These are phyloP conservation scores for Fusarium sororula DNA, from an alignment of 2,329 filamentous ascomycete species.

Conservation along the genomic window DNA sequence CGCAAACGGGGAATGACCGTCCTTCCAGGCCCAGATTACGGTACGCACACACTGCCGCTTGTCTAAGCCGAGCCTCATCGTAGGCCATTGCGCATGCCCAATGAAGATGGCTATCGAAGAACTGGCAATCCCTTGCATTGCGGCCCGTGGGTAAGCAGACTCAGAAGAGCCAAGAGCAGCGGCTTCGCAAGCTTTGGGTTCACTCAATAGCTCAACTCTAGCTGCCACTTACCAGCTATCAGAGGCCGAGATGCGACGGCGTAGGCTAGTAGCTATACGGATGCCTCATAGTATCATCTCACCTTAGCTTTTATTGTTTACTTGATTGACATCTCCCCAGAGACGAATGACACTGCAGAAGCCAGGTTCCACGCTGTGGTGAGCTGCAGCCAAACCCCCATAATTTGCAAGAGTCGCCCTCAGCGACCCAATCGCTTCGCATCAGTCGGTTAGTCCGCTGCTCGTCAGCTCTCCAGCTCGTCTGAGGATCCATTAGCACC, in stretches of 20 bases:
- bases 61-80: constrained; percentile 33
- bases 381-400: constrained; percentile 35
- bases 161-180: neutral
- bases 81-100: neutral
- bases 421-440: constrained; percentile 37
- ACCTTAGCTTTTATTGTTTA: constrained; percentile 25
- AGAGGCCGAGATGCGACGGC: constrained; percentile 4
- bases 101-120: neutral
- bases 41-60: constrained; percentile 16
- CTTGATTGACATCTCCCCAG: constrained; percentile 27
- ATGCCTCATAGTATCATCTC: constrained; percentile 2
- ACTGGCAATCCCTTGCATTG: constrained; percentile 10
- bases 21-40: neutral
- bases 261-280: neutral
- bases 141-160: neutral
- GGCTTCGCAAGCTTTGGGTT: neutral
- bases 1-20: constrained; percentile 1
- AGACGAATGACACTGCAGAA: constrained; percentile 34
- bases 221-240: constrained; percentile 15
- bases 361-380: constrained; percentile 29
- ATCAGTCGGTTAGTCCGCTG: constrained; percentile 30
- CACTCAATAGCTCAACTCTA: neutral
- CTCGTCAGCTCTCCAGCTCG: constrained; percentile 36
- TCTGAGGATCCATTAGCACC: constrained; percentile 17
- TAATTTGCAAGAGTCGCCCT: constrained; percentile 38